Evolutionary conservation across 176 grass and related monocot species (phyloP), one percentile per base, ranked within the genome.

Genomic region (Musa beccarii): DNA sequence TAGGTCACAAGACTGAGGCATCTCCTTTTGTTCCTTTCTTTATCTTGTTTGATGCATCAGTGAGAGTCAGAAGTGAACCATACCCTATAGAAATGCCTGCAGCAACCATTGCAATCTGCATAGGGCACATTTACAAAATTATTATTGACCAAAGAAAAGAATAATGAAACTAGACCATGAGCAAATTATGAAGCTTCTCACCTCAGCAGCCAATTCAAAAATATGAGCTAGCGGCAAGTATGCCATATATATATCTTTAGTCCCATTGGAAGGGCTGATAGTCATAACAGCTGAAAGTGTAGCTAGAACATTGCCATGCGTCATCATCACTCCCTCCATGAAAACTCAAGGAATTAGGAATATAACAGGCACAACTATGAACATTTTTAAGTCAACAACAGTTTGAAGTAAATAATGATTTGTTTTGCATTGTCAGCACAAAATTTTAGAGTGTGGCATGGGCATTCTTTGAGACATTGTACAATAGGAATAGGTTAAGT

Each of bases 121-220:
- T 68, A 17, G 65, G 59, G 67, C 10, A 74, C 73, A 85, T 68
- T 66, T 68, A 25, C 17, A 77, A 6, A 77, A 59, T 28, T 56
- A 28, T 54, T 13, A 70, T 10, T 71, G 16, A n/a, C 34, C 5
- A 11, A 14, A 75, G n/a, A 26, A 75, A n/a, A 57, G 4, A 23
- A 25, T 10, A 75, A 59, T 52, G 57, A 51, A 23, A 61, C 14
- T 19, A 50, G 5, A 69, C 15, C 15, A 49, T 11, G 16, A 51
- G 12, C 6, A 28, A 65, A 2, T 10, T 22, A 52, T 52, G 11
- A 73, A 53, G 26, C 5, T 2, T 15, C 21, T 66, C 63, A 99
- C 95, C 90, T 99, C 95, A 79, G 95, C 88, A 68, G 86, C 95
- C 59, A 99, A 73, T 81, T 98, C 95, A 81, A 98, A 90, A 87